Evolutionary conservation across 257 asterid species (phyloP), one percentile per base, ranked within the genome.

Genomic region (Galeopsis tetrahit): DNA sequence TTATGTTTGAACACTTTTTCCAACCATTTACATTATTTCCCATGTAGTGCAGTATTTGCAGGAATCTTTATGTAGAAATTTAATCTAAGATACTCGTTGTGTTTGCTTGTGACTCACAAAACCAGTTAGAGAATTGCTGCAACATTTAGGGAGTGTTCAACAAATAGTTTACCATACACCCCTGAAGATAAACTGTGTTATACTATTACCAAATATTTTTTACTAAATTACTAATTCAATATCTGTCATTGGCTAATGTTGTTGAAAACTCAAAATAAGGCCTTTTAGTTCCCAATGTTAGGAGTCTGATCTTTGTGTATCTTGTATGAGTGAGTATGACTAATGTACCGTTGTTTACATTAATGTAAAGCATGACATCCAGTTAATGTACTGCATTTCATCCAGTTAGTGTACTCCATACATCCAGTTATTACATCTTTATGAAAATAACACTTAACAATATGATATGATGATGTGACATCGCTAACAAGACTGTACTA

Each of bases 311-410:
- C 38, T 35, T 17, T 62, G 53, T 33, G 17, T 38, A 43, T 38
- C 65, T 43, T 48, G 70, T 34, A 57, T 35, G 36, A 56, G 61
- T 43, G 63, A 28, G 70, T 34, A 57, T 35, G 36, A 56, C 67
- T 43, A 72, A 28, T 5, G 3, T 53, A 40, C 71, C 9, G n/a
- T 11, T 31, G 33, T 48, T 2, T 10, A 48, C 52, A 62, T 61
- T 48, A 44, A 62, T 62, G 63, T 13, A 52, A 49, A 8, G 68
- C 8, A 63, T 14, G 7, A 36, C 34, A 39, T 62, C 68, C 33
- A 35, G 49, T 62, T 53, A 48, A 17, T 15, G 58, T 17, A 51
- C 32, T 51, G 58, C 28, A 51, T 51, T n/a, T 17, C 31, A 51
- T 51, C 10, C 11, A 13, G 55, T 48, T 48, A 9, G 55, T 48